Percentiles rank a stretch among this genome's conserved stretches.
These are phyloP conservation scores for Eucalyptus polybractea DNA, from an alignment of 345 rosid species.

Conservation along the genomic window DNA sequence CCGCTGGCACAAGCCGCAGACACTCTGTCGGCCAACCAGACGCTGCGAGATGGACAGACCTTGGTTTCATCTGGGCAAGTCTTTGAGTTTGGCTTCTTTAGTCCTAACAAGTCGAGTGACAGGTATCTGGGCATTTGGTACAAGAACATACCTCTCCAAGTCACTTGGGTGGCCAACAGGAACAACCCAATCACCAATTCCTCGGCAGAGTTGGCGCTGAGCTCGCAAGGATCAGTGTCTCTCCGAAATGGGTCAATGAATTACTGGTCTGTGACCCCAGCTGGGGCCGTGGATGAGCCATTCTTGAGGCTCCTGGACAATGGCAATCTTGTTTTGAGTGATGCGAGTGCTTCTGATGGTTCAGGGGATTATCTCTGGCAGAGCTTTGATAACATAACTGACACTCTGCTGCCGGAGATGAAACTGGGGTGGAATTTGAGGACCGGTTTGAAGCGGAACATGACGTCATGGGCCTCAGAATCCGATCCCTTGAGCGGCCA, in stretches of 20 bases:
- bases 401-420: constrained; percentile 17
- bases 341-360: not conserved
- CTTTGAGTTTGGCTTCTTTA: constrained; percentile 11
- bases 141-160: not conserved
- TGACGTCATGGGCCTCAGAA: constrained; percentile 9
- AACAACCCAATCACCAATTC: not conserved
- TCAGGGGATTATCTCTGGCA: constrained; percentile 7
- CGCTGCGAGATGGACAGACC: not conserved
- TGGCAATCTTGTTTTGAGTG: constrained; percentile 13
- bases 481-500: constrained; percentile 4
- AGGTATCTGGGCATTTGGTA: constrained; percentile 12
- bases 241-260: not conserved
- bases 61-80: constrained; percentile 1
- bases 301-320: constrained; percentile 6
- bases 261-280: not conserved
- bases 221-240: not conserved
- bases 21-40: not conserved
- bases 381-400: constrained; percentile 14
- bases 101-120: not conserved
- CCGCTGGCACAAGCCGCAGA: not conserved
- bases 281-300: not conserved
- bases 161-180: constrained; percentile 14
- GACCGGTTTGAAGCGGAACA: constrained; percentile 3
- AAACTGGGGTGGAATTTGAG: constrained; percentile 18
- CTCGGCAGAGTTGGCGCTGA: not conserved